phyloP scores from a whole-genome alignment of 2,329 filamentous ascomycete genomes.

The Cercospora sp. region DNA sequence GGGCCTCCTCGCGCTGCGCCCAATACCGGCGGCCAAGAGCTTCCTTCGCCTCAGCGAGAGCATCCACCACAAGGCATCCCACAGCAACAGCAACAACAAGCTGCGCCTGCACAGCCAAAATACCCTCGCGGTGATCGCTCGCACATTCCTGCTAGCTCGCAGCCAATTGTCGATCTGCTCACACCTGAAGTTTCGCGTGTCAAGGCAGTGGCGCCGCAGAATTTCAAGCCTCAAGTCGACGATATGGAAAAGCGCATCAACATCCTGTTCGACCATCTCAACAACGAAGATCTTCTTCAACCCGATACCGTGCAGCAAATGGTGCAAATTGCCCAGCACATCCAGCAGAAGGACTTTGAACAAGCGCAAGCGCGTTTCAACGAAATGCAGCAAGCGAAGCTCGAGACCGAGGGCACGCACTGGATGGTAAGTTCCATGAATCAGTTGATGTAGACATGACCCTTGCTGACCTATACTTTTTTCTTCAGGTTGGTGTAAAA shows the following conservation, averaged over 20 bases:
- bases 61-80: slow-evolving; percentile 15
- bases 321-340: slow-evolving; percentile 53
- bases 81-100: slow-evolving; percentile 17
- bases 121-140: slow-evolving; percentile 73
- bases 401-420: slow-evolving; percentile 50
- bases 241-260: slow-evolving; percentile 89
- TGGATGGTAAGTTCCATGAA: slow-evolving; percentile 51
- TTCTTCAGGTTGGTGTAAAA: slow-evolving; percentile 41
- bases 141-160: slow-evolving; percentile 77
- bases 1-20: slow-evolving; percentile 38
- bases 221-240: slow-evolving; percentile 83
- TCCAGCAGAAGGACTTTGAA: slow-evolving; percentile 49
- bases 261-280: slow-evolving; percentile 94
- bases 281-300: slow-evolving; percentile 88
- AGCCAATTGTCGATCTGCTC: slow-evolving; percentile 78
- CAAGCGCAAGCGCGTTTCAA: slow-evolving; percentile 47
- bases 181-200: slow-evolving; percentile 85
- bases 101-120: slow-evolving; percentile 34
- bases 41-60: slow-evolving; percentile 21
- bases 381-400: slow-evolving; percentile 51
- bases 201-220: slow-evolving; percentile 78
- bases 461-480: neutral
- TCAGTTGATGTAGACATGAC: neutral
- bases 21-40: slow-evolving; percentile 40
- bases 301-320: slow-evolving; percentile 73